phyloP scores from a whole-genome alignment of 805 yeast genomes.

The Ogataea philodendri region DNA sequence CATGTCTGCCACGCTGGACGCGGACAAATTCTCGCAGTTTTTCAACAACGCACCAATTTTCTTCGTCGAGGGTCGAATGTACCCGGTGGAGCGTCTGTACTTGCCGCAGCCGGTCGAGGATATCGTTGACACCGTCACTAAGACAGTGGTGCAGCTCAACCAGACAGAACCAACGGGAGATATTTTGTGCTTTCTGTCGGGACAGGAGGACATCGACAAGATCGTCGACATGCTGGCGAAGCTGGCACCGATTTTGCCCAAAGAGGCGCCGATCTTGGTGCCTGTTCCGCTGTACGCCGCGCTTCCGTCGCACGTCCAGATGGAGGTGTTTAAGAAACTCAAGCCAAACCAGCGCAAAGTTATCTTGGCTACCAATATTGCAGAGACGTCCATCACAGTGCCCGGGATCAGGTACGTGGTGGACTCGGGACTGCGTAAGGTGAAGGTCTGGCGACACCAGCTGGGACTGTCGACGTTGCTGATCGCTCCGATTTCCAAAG shows the following conservation, averaged over 20 bases:
- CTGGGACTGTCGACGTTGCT: constrained; percentile 88
- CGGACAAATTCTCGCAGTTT: constrained; percentile 77
- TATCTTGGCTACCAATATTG: constrained; percentile 90
- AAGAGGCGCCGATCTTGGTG: constrained; percentile 69
- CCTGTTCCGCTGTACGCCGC: constrained; percentile 93
- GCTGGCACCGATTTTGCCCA: constrained; percentile 64
- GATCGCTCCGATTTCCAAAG: constrained; percentile 89
- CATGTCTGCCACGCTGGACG: constrained; percentile 97
- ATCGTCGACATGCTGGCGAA: constrained; percentile 61
- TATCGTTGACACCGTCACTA: constrained; percentile 73
- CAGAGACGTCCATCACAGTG: constrained; percentile 96
- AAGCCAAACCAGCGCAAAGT: constrained; percentile 75
- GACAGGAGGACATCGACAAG: constrained; percentile 96
- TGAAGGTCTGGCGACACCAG: constrained; percentile 92
- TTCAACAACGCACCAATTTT: constrained; percentile 79
- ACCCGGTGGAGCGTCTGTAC: constrained; percentile 73
- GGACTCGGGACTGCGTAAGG: constrained; percentile 90
- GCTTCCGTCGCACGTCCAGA: constrained; percentile 79
- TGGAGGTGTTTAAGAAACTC: constrained; percentile 68
- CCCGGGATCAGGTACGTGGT: constrained; percentile 91
- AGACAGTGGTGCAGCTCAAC: constrained; percentile 76
- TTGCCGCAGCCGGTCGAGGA: constrained; percentile 68
- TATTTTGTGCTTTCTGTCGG: constrained; percentile 87
- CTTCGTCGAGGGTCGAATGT: constrained; percentile 87
- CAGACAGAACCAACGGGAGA: constrained; percentile 83